Evolutionary conservation across 495 filamentous ascomycete species (phyloP), one percentile per base, ranked within the genome.

Genomic region (Podospora anserina): DNA sequence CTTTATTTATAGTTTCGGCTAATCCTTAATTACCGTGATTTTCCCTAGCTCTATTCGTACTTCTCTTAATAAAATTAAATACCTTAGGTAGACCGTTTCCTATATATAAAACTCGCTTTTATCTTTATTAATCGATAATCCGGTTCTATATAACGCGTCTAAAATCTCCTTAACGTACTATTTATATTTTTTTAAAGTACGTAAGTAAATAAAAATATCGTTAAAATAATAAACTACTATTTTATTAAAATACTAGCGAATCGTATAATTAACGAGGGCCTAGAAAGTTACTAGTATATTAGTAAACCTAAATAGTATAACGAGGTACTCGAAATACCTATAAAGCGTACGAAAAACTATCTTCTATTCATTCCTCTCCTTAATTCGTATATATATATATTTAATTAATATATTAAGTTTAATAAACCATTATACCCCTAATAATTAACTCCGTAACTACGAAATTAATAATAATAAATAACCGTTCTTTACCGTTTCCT

Each of bases 391-490:
- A 57, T 57, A 57, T 18, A n/a, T 57, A 57, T n/a, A 57, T 4
- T 4, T 23, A 4, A 57, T 57, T 57, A 23, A 15, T n/a, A 57
- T n/a, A 57, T 57, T 23, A n/a, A 57, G 13, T 57, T 57, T n/a
- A 57, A 18, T 57, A 57, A 57, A 57, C 54, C 13, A 57, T 57
- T 16, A 16, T n/a, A 23, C 13, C 4, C 13, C 13, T 57, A 57
- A n/a, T 57, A 57, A 57, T 57, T 23, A 23, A 23, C 20, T 23
- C 13, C 18, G 4, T 57, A 57, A n/a, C 13, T 57, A 18, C 18
- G 4, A n/a, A 57, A 57, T 57, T n/a, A 57, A 57, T 57, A 57
- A 16, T 57, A 57, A 57, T 57, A 23, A 57, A 57, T 57, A 57
- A n/a, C 20, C 18, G 18, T 57, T 57, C 20, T 57, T 57, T n/a